Evolutionary conservation across 148 eudicot genomes (phyloP).

Genomic region (Nyssa sinensis): DNA sequence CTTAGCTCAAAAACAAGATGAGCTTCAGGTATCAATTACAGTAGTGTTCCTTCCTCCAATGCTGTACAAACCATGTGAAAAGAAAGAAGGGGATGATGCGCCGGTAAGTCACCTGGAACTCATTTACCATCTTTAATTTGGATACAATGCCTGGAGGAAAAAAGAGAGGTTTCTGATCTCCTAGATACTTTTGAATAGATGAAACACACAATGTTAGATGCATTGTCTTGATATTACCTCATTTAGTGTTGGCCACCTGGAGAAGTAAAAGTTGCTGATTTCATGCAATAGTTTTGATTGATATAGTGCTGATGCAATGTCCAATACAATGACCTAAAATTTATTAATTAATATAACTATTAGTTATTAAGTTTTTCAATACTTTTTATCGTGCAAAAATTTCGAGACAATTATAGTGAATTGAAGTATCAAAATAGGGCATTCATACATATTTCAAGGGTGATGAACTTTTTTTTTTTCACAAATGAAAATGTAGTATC

Average conservation of each 20-base stretch:
- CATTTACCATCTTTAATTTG: not conserved
- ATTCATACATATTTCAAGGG: no score
- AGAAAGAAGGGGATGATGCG: slow-evolving; percentile 49
- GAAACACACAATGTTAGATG: not conserved
- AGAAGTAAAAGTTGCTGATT: not conserved
- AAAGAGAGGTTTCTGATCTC: not conserved
- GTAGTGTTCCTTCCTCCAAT: slow-evolving; percentile 57
- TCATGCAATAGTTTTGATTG: not conserved
- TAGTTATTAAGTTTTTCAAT: no score
- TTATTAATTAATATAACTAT: no score
- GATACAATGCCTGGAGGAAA: not conserved
- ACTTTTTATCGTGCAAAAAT: no score
- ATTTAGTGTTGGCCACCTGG: not conserved
- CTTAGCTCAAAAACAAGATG: slow-evolving; percentile 51
- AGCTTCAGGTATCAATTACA: slow-evolving; percentile 31
- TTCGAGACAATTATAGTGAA: no score
- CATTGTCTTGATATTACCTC: no score
- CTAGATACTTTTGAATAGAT: not conserved
- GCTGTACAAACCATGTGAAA: slow-evolving; percentile 59
- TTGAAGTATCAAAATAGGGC: no score
- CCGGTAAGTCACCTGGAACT: slow-evolving; percentile 25
- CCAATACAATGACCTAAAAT: no score
- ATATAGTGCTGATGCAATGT: not conserved
- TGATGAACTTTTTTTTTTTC: no score
- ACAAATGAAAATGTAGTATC: no score